phyloP scores from a whole-genome alignment of 352 stramenopile genomes.

The Plasmopara halstedii region DNA sequence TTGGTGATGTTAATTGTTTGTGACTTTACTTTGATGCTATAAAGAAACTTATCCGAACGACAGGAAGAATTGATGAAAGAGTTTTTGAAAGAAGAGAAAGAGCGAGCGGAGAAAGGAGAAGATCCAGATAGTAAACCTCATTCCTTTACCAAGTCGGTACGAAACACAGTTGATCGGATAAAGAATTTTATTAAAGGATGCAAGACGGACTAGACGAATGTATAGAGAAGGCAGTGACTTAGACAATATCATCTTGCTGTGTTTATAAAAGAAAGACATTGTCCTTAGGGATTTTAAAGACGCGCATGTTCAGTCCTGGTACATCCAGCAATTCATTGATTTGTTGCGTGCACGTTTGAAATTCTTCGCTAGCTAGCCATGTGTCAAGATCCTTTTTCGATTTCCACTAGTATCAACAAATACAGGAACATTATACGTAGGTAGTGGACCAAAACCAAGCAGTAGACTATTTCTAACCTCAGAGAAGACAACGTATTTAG shows the following conservation, averaged over 20 bases:
- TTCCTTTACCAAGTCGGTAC: slow-evolving; percentile 72
- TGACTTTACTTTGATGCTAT: slow-evolving; percentile 8
- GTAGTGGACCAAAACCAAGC: no score
- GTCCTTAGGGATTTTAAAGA: slow-evolving; percentile 73
- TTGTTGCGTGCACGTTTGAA: slow-evolving; percentile 65
- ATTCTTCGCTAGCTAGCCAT: slow-evolving; percentile 71
- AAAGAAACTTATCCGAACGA: slow-evolving; percentile 81
- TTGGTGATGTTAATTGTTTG: neutral
- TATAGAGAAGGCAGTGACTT: no score
- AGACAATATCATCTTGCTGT: neutral
- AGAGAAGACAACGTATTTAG: slow-evolving; percentile 87
- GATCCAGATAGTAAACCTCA: slow-evolving; percentile 72
- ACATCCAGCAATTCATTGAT: slow-evolving; percentile 84
- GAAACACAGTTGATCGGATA: slow-evolving; percentile 82
- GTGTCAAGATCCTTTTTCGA: slow-evolving; percentile 75
- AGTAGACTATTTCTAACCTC: slow-evolving; percentile 34
- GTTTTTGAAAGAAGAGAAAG: slow-evolving; percentile 88
- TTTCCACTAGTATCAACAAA: slow-evolving; percentile 71
- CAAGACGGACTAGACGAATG: slow-evolving; percentile 37
- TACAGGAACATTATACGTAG: no score
- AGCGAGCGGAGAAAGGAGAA: slow-evolving; percentile 56
- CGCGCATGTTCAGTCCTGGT: slow-evolving; percentile 67
- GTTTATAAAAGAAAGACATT: slow-evolving; percentile 77
- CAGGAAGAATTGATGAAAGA: slow-evolving; percentile 95
- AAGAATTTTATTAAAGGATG: slow-evolving; percentile 79